These are phyloP conservation scores for Alternaria sp. DNA, from an alignment of 2,329 filamentous ascomycete species.

Conservation along the genomic window DNA sequence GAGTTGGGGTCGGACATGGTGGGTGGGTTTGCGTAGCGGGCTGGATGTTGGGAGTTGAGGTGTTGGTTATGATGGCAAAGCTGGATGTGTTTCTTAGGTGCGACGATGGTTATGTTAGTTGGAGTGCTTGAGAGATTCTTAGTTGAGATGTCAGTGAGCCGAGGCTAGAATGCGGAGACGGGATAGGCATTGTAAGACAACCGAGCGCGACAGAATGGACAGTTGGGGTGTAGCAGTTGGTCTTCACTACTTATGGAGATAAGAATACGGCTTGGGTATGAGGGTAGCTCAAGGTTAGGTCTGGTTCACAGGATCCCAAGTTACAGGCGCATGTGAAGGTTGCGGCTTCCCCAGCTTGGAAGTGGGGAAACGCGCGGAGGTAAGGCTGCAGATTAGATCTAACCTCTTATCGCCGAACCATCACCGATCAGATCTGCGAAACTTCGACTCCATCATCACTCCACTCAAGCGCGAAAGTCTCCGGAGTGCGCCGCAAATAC, in stretches of 20 bases:
- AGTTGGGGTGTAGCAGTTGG: neutral
- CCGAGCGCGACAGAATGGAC: neutral
- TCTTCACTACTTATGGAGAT: neutral
- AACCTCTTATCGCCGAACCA: slow-evolving; percentile 1
- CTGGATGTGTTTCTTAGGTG: slow-evolving; percentile 9
- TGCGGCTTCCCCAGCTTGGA: slow-evolving; percentile 1
- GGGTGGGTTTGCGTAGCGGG: neutral
- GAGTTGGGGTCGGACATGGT: slow-evolving; percentile 52
- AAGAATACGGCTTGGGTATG: too few species aligned
- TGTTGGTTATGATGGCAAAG: neutral
- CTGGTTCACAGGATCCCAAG: neutral
- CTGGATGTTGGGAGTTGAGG: neutral
- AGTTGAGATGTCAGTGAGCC: slow-evolving; percentile 13
- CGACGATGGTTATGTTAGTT: slow-evolving; percentile 14
- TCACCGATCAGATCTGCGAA: slow-evolving; percentile 11
- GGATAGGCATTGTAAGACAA: neutral
- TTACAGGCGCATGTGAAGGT: slow-evolving; percentile 2
- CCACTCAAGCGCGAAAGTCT: slow-evolving; percentile 1
- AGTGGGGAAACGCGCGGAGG: neutral
- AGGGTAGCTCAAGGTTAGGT: too few species aligned
- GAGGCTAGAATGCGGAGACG: slow-evolving; percentile 30
- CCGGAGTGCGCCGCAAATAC: neutral
- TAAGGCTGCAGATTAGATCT: slow-evolving; percentile 13
- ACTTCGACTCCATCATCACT: slow-evolving; percentile 9
- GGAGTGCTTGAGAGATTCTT: neutral